A percentile compares a stretch with the other conserved stretches of the same genome.
Evolutionary conservation across 768 basidiomycete species (phyloP).

Genomic region (Suillus bovinus): DNA sequence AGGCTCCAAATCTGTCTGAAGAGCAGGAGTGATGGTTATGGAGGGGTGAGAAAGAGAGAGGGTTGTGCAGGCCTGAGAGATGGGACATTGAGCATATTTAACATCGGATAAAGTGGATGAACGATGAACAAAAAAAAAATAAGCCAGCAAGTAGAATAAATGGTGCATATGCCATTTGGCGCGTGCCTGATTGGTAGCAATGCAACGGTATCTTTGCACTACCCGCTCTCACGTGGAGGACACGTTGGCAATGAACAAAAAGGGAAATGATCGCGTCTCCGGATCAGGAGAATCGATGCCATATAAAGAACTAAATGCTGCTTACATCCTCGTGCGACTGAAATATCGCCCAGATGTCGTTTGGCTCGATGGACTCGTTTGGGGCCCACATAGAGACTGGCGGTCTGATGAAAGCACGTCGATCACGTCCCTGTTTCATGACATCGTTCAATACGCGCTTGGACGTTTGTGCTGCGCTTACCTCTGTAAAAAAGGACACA

Average conservation of each 20-base stretch:
- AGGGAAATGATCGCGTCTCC: conserved; percentile 12
- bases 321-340: conserved; percentile 62
- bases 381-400: conserved; percentile 53
- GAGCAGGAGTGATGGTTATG: conserved; percentile 53
- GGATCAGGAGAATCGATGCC: conserved; percentile 3
- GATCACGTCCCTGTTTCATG: conserved; percentile 15
- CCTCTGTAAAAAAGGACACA: conserved; percentile 26
- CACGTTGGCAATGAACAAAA: conserved; percentile 13
- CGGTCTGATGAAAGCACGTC: conserved; percentile 7
- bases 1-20: conserved; percentile 64
- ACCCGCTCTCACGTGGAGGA: conserved; percentile 17
- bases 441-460: neutral
- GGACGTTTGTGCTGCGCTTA: conserved; percentile 11
- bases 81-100: conserved; percentile 14
- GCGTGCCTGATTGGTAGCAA: conserved; percentile 4
- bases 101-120: conserved; percentile 12
- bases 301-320: neutral
- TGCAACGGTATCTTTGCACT: conserved; percentile 5
- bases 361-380: conserved; percentile 34
- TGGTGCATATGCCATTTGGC: neutral
- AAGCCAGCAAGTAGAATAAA: conserved; percentile 1
- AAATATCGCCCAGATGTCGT: conserved; percentile 59
- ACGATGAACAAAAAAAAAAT: conserved; percentile 16
- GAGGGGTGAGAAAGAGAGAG: conserved; percentile 50
- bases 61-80: conserved; percentile 52